Evolutionary conservation across 1,139 yeast species (phyloP), one percentile per base, ranked within the genome.

Genomic region (Williopsis jadinii): DNA sequence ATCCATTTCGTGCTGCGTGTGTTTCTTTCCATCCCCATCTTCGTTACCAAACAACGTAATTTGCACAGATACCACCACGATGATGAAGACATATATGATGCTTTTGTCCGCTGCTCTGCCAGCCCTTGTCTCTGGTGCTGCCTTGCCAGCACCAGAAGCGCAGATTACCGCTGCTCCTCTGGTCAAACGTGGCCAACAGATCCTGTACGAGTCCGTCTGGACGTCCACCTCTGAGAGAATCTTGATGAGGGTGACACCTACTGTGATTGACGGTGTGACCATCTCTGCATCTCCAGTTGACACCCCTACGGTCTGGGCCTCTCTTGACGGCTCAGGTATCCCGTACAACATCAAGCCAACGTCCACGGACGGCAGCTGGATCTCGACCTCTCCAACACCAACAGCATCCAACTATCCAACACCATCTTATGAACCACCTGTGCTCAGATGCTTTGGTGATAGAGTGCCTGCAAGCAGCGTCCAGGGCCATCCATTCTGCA

Each of bases 251-350:
- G 56, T 64, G 34, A 65, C 70, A 5, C 68, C 68, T 34, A 64
- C 68, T 1, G 64, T 62, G 14, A 60, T 64, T 31, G 69, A 66
- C 45, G 67, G 62, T 37, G 68, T 64, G 38, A 65, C 70, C 14
- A 53, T 65, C 27, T 61, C 66, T 11, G 70, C 68, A 8, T 60
- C 66, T 3, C 68, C 70, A 32, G 58, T 61, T 11, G 41, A 38
- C 5, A 48, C 62, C 3, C 49, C 56, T 27, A 64, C 69, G 3
- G 58, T 59, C 4, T 66, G 70, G 70, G 59, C 52, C 28, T 64
- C 69, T 10, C 49, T 66, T 11, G 70, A 66, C 43, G 54, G 54
- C 14, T 59, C 64, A 9, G 70, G 70, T 47, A 63, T 65, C 19
- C 70, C 70, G 39, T 59, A 54, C 40, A 43, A 50, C 31, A 54